Evolutionary conservation across 257 asterid genomes (phyloP).

Genomic region (Solanum piurae): DNA sequence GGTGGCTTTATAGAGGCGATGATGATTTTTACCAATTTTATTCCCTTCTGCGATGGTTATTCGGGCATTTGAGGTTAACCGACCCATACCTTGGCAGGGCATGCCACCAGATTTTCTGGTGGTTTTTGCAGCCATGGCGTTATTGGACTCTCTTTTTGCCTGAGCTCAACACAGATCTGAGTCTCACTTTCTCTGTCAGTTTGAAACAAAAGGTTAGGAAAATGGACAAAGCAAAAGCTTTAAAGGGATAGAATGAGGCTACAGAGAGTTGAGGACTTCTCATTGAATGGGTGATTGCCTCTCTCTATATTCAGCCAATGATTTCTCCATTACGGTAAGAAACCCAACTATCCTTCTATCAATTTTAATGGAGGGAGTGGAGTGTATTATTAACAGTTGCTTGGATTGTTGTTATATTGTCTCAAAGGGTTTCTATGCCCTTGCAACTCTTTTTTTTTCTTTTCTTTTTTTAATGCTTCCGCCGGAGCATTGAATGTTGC

Average conservation of each 20-base stretch:
- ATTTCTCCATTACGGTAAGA: background rate
- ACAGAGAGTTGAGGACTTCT: slow-evolving; percentile 2
- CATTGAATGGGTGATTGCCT: slow-evolving; percentile 41
- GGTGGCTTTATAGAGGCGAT: background rate
- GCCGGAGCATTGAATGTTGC: background rate
- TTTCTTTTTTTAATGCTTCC: background rate
- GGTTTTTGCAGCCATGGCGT: slow-evolving; percentile 12
- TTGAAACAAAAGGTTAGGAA: background rate
- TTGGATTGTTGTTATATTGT: background rate
- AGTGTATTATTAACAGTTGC: background rate
- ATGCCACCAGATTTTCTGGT: slow-evolving; percentile 8
- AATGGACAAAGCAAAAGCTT: background rate
- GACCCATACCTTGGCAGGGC: slow-evolving; percentile 41
- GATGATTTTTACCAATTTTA: background rate
- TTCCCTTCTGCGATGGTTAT: background rate
- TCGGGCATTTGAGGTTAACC: background rate
- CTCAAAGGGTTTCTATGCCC: background rate
- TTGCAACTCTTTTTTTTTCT: background rate
- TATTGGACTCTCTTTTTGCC: background rate
- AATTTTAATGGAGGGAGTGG: background rate
- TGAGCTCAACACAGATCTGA: background rate
- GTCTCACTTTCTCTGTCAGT: background rate
- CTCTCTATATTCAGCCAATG: slow-evolving; percentile 23
- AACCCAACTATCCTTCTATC: slow-evolving; percentile 2
- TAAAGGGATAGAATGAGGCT: background rate